Conservation (phyloP, 1,139 yeast species). For the Yamadazyma sp. region DNA sequence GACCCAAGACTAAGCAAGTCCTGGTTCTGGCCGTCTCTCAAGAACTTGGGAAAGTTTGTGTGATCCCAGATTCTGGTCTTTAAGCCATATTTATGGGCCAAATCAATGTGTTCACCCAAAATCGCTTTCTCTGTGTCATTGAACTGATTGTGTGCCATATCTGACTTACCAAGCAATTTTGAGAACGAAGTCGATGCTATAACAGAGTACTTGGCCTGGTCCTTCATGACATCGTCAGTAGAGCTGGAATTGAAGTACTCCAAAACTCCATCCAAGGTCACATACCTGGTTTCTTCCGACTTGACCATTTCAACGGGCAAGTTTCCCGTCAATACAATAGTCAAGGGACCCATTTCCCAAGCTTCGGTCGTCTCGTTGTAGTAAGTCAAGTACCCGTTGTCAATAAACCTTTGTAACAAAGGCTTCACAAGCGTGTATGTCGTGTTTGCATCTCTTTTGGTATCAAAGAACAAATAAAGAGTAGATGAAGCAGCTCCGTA, state of each 20-base stretch:
- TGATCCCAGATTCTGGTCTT: constrained; percentile 48
- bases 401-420: constrained; percentile 33
- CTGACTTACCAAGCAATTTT: constrained; percentile 26
- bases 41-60: constrained; percentile 33
- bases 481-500: constrained; percentile 39
- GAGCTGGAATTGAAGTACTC: constrained; percentile 19
- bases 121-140: constrained; percentile 20
- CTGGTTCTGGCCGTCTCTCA: constrained; percentile 31
- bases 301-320: constrained; percentile 33
- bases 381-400: constrained; percentile 32
- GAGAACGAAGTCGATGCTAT: constrained; percentile 37
- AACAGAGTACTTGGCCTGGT: constrained; percentile 30
- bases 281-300: constrained; percentile 28
- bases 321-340: constrained; percentile 43
- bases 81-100: constrained; percentile 35
- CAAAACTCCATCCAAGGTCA: constrained; percentile 40
- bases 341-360: constrained; percentile 35
- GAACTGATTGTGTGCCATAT: constrained; percentile 19
- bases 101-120: constrained; percentile 20
- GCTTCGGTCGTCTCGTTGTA: constrained; percentile 26
- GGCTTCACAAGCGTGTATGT: constrained; percentile 33
- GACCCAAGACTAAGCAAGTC: constrained; percentile 27
- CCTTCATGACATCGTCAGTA: constrained; percentile 16
- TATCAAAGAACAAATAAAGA: constrained; percentile 43
- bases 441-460: constrained; percentile 33